Evolutionary conservation across 106 monocot species (phyloP).

Genomic region (Allium cepa): DNA sequence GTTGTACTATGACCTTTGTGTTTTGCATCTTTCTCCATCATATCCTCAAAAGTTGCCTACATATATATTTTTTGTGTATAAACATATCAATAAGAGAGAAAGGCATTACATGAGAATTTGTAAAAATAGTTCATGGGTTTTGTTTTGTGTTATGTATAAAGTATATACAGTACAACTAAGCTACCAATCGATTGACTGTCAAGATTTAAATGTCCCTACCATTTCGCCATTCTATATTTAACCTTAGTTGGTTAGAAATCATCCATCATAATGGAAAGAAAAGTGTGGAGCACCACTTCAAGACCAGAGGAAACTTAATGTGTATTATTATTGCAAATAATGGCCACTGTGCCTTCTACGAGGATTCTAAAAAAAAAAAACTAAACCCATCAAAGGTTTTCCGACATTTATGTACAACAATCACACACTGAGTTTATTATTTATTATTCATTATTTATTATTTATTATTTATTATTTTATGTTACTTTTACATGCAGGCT

Average conservation of each 20-base stretch:
- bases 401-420: too few relatives aligned
- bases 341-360: not conserved
- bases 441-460: not conserved
- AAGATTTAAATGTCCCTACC: too few relatives aligned
- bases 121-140: not conserved
- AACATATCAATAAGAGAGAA: not conserved
- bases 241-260: too few relatives aligned
- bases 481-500: not conserved
- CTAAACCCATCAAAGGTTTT: too few relatives aligned
- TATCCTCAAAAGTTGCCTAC: slow-evolving; percentile 97
- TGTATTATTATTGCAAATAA: not conserved
- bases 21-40: slow-evolving; percentile 74
- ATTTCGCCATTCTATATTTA: too few relatives aligned
- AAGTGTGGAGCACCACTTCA: too few relatives aligned
- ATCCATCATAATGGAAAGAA: too few relatives aligned
- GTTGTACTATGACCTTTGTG: slow-evolving; percentile 90
- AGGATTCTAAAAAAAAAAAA: not conserved
- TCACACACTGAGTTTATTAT: too few relatives aligned
- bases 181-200: too few relatives aligned
- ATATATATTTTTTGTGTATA: not conserved
- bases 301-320: not conserved
- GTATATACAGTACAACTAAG: too few relatives aligned
- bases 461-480: not conserved
- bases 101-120: not conserved
- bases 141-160: not conserved